Evolutionary conservation across 495 filamentous ascomycete species (phyloP), one percentile per base, ranked within the genome.

Genomic region (Staphylotrichum longicolle): DNA sequence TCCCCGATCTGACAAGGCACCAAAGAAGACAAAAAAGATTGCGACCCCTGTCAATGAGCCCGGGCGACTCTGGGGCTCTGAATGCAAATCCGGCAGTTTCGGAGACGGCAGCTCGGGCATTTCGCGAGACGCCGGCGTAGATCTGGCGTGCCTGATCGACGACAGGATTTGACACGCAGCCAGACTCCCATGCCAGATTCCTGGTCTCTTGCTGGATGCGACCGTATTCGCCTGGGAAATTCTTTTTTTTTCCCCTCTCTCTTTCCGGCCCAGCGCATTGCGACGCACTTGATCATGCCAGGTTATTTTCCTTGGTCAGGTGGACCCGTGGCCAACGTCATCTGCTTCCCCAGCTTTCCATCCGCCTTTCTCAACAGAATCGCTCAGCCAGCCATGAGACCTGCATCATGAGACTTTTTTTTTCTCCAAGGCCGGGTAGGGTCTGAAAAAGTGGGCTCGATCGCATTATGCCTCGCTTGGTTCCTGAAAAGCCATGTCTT

Each of bases 281-380:
- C 37, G 40, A 46, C 11, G 15, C 7, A 20, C 37, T 49, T 33
- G 6, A 5, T 27, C n/a, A 10, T 45, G 55, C 44, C 42, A 48
- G 55, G 55, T 50, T 45, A 15, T 61, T 55, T 47, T n/a, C 32
- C 12, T 34, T 49, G 32, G 58, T 51, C 45, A 53, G 50, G 54
- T 63, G 47, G 40, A 32, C 35, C 47, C 10, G 30, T 37, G 32
- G 39, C 15, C 57, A 68, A 63, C 61, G 68, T 70, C 66, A 70
- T 70, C 54, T 51, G 53, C 55, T 70, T 68, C 66, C 61, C 49
- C 46, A 30, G 44, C 57, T 37, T 67, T 63, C 66, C 27, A 55
- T 62, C 52, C 15, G 12, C 9, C 51, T 42, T 37, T n/a, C 42
- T 33, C 44, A 34, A 32, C 47, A 46, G 50, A 47, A 15, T 44